Base-by-base conservation (phyloP, 768 basidiomycete species). In the Kwoniella dejecticola region DNA sequence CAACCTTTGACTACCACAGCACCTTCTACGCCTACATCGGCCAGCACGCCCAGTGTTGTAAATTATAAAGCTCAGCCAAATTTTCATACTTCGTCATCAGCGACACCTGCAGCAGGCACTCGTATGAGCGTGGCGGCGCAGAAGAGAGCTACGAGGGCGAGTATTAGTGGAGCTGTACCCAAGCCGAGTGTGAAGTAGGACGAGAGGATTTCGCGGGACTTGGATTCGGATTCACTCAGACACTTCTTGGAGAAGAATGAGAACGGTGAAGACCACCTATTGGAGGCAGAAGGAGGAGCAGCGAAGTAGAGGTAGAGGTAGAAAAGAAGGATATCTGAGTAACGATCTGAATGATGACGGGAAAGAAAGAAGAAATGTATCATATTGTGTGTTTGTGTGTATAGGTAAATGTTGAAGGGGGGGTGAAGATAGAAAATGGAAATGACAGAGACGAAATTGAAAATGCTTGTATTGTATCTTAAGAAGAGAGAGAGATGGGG, bases 131-230 rank as follows among this genome's bases (percentile, higher is more conserved):
- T 62, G 3, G 60, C 60, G 4, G 31, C 49, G 3, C 52, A 53
- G 29, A 62, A 62, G 24, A 52, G 60, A 31, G 52, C 60, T 7
- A 62, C 60, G 19, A 54, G 60, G 24, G 60, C 60, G 5, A 62
- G 60, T 33, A 62, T 62, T 19, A 53, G 60, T 26, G 60, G 59
- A 5, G 52, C 30, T 33, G 52, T 55, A 24, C 26, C 31, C 17
- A 26, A 17, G 6, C 30, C 48, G 13, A n/a, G n/a, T n/a, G n/a
- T n/a, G n/a, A n/a, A n/a, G 5, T 12, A 23, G 21, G 8, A 40
- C 21, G 24, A n/a, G 42, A 27, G 53, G 40, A 30, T 15, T 15
- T 29, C 13, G 1, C 53, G 11, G 11, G 15, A 38, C 27, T 19
- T 19, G 30, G n/a, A n/a, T n/a, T n/a, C n/a, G n/a, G n/a, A n/a